phyloP scores from a whole-genome alignment of 805 yeast genomes.

The Cyberlindnera sargentensis region DNA sequence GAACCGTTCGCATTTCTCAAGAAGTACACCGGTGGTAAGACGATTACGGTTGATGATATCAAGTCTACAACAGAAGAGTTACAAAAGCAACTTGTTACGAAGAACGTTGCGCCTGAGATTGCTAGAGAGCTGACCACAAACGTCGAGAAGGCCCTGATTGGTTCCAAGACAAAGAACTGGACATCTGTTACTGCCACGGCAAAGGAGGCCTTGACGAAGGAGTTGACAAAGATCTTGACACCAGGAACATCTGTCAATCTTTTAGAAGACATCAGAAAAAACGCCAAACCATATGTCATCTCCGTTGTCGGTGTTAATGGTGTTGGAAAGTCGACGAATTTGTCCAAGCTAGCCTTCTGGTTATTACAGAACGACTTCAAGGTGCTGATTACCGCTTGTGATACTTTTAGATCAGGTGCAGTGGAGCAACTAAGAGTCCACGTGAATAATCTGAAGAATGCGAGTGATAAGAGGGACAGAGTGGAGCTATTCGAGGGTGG shows the following conservation, averaged over 20 bases:
- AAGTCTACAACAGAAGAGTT: conserved; percentile 57
- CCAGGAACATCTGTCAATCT: conserved; percentile 89
- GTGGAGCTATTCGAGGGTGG: conserved; percentile 86
- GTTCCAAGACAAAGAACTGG: conserved; percentile 66
- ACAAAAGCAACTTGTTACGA: conserved; percentile 70
- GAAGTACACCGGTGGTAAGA: conserved; percentile 62
- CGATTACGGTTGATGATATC: conserved; percentile 56
- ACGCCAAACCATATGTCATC: conserved; percentile 71
- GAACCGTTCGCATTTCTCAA: conserved; percentile 54
- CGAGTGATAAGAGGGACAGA: conserved; percentile 46
- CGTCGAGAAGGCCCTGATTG: conserved; percentile 63
- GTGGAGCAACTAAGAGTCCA: conserved; percentile 96
- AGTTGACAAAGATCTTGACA: conserved; percentile 69
- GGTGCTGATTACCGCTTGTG: conserved; percentile 93
- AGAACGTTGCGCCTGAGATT: conserved; percentile 88
- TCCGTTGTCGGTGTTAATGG: conserved; percentile 98
- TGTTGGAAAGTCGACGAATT: conserved; percentile 93
- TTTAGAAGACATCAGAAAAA: conserved; percentile 59
- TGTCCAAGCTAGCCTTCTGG: conserved; percentile 95
- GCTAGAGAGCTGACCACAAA: conserved; percentile 65
- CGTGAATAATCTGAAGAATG: conserved; percentile 70
- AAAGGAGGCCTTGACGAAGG: conserved; percentile 52
- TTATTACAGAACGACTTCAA: conserved; percentile 79
- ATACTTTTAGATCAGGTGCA: conserved; percentile 96
- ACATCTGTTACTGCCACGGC: conserved; percentile 71